Percentiles rank a stretch among this genome's conserved stretches.
Evolutionary conservation across 202 grass and related monocot genomes (phyloP).

Genomic region (Setaria viridis): DNA sequence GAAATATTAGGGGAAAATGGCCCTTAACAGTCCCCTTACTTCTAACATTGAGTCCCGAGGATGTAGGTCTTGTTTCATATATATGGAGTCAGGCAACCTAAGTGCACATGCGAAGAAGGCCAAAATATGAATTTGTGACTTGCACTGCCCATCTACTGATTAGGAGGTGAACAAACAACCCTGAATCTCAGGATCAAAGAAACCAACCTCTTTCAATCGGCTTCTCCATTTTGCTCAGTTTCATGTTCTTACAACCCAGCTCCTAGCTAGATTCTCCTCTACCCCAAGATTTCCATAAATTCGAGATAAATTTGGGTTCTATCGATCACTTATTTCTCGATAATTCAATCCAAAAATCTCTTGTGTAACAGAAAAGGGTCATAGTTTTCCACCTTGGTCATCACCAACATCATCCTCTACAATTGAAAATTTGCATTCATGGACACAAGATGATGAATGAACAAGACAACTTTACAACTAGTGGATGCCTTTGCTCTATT

Average conservation of each 20-base stretch:
- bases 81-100: too few relatives aligned
- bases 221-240: neutral
- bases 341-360: neutral
- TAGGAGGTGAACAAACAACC: neutral
- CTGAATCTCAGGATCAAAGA: neutral
- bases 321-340: neutral
- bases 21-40: too few relatives aligned
- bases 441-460: neutral
- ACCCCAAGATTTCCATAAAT: neutral
- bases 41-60: too few relatives aligned
- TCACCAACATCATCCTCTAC: neutral
- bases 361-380: neutral
- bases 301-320: neutral
- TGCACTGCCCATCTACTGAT: neutral
- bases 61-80: too few relatives aligned
- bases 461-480: neutral
- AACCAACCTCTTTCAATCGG: neutral
- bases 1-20: too few relatives aligned
- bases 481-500: neutral
- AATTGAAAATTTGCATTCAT: neutral
- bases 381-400: neutral
- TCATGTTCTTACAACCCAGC: neutral
- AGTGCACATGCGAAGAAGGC: too few relatives aligned
- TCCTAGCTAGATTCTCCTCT: neutral
- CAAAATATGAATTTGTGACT: neutral